Conservation (phyloP, 805 yeast species). For the Yarrowia sp. region DNA sequence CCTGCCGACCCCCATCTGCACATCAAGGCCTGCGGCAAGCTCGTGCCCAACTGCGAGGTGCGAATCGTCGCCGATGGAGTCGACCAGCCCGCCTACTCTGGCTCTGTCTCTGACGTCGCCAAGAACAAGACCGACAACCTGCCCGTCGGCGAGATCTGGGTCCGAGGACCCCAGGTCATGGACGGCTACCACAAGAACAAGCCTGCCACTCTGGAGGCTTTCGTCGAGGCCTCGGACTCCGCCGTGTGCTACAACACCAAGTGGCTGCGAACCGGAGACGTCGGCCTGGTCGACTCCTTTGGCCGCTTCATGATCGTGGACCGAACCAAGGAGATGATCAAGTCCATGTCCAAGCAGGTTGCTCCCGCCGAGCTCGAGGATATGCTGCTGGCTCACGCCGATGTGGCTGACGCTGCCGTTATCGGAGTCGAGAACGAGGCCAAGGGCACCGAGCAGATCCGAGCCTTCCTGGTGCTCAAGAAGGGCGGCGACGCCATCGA, state of each 20-base stretch:
- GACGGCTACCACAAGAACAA: constrained; percentile 49
- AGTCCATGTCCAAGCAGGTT: constrained; percentile 62
- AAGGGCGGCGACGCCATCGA: constrained; percentile 30
- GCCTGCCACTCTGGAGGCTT: constrained; percentile 47
- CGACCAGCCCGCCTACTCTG: constrained; percentile 26
- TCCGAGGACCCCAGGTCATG: constrained; percentile 57
- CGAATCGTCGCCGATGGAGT: constrained; percentile 20
- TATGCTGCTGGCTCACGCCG: constrained; percentile 65
- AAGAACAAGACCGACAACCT: not conserved
- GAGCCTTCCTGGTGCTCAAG: constrained; percentile 40
- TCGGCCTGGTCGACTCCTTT: constrained; percentile 46
- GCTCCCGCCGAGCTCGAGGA: constrained; percentile 95
- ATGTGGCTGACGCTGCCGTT: constrained; percentile 85
- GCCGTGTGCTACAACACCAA: not conserved
- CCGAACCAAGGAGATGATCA: constrained; percentile 41
- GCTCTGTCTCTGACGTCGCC: not conserved
- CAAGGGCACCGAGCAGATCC: constrained; percentile 66
- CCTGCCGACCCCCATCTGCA: constrained; percentile 2
- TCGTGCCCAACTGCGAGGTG: not conserved
- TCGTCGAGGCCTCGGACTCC: constrained; percentile 40
- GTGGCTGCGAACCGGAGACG: constrained; percentile 62
- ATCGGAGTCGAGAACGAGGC: constrained; percentile 67
- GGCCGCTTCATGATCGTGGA: constrained; percentile 51
- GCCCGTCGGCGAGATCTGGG: constrained; percentile 48
- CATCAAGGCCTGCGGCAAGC: constrained; percentile 2